Evolutionary conservation across 1,139 yeast genomes (phyloP).

Genomic region (Candida sanyaensis): DNA sequence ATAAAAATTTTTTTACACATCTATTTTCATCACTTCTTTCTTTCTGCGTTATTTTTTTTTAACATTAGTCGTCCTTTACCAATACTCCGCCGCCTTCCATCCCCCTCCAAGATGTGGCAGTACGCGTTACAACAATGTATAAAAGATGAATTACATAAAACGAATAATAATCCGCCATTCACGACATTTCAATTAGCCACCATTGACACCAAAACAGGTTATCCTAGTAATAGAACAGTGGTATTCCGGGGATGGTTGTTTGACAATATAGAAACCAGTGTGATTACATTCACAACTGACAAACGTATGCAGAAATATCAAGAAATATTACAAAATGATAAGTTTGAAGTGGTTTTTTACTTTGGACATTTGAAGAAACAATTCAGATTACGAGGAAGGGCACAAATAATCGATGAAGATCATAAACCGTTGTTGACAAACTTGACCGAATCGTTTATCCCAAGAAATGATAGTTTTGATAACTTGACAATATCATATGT

Average conservation of each 20-base stretch:
- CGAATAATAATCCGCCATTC: constrained; percentile 42
- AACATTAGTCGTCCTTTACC: neutral
- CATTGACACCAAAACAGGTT: constrained; percentile 50
- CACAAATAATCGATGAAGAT: constrained; percentile 44
- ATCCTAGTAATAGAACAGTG: constrained; percentile 69
- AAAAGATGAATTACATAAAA: constrained; percentile 12
- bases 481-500: constrained; percentile 14
- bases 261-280: constrained; percentile 65
- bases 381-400: constrained; percentile 70
- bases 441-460: constrained; percentile 28
- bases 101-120: neutral
- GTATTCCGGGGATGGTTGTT: constrained; percentile 77
- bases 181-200: constrained; percentile 71
- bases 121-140: constrained; percentile 9
- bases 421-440: constrained; percentile 36
- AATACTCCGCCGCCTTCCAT: neutral
- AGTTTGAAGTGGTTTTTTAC: constrained; percentile 77
- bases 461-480: constrained; percentile 8
- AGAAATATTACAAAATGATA: constrained; percentile 52
- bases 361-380: constrained; percentile 63
- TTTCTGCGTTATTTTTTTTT: neutral
- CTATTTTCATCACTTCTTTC: neutral
- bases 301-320: constrained; percentile 63
- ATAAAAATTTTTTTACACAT: neutral
- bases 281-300: constrained; percentile 73